Percentiles rank a stretch among this genome's conserved stretches.
phyloP scores from a whole-genome alignment of 2,329 filamentous ascomycete genomes.

The Proliferodiscus dingleyae region DNA sequence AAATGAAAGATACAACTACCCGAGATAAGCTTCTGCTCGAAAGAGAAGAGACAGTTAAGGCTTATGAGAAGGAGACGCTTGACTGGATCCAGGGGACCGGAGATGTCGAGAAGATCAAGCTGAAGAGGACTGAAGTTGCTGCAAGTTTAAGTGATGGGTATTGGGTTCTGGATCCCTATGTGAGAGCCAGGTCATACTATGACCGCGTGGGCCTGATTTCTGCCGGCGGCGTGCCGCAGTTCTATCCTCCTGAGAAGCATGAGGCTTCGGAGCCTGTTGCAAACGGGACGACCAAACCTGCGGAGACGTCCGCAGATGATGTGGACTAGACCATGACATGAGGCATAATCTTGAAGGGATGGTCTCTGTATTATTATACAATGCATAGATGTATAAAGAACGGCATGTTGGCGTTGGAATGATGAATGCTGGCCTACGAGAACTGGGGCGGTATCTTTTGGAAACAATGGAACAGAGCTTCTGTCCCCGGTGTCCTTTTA shows the following conservation, averaged over 20 bases:
- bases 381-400: conserved; percentile 5
- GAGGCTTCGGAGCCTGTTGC: conserved; percentile 4
- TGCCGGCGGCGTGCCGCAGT: conserved; percentile 62
- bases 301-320: conserved; percentile 27
- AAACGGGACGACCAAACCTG: conserved; percentile 10
- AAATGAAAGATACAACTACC: conserved; percentile 61
- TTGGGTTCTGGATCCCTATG: conserved; percentile 84
- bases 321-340: too few relatives aligned
- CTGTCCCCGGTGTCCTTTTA: too few relatives aligned
- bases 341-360: neutral
- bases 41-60: conserved; percentile 60
- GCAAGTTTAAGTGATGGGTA: conserved; percentile 67
- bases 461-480: neutral
- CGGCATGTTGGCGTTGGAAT: conserved; percentile 2
- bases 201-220: conserved; percentile 74
- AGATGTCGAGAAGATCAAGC: conserved; percentile 42
- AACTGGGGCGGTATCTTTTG: neutral
- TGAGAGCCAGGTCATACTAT: conserved; percentile 78
- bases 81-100: conserved; percentile 61
- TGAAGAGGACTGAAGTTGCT: conserved; percentile 57
- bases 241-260: conserved; percentile 48
- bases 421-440: neutral
- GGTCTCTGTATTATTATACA: conserved; percentile 7
- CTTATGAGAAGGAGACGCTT: conserved; percentile 70
- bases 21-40: conserved; percentile 59